Percentiles rank a stretch among this genome's conserved stretches.
These are phyloP conservation scores for Fusarium goolgardi DNA, from an alignment of 2,329 filamentous ascomycete species.

Conservation along the genomic window DNA sequence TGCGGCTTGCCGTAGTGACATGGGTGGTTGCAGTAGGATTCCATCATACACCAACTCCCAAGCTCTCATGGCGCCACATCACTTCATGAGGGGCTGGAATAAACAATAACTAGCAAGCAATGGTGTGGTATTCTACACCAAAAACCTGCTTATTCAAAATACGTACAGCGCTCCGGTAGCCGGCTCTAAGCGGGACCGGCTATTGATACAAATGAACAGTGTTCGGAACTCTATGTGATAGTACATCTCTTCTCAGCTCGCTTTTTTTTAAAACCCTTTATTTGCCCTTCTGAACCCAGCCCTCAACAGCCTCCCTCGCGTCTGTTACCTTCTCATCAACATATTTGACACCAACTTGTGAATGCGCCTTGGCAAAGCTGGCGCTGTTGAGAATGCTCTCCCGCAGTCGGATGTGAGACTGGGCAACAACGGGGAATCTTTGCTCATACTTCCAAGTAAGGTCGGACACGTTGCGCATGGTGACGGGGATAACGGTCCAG, in stretches of 20 bases:
- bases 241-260: conserved; percentile 53
- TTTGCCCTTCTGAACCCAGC: conserved; percentile 92
- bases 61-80: not conserved
- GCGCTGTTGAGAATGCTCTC: conserved; percentile 76
- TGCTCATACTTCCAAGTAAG: conserved; percentile 94
- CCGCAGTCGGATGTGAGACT: conserved; percentile 80
- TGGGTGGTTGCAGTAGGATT: no score
- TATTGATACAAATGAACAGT: conserved; percentile 51
- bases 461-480: conserved; percentile 88
- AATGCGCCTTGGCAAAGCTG: conserved; percentile 80
- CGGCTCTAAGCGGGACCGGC: conserved; percentile 21
- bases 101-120: conserved; percentile 11
- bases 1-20: not conserved
- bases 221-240: conserved; percentile 52
- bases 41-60: no score
- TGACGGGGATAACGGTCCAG: conserved; percentile 87
- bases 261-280: conserved; percentile 56
- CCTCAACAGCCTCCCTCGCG: conserved; percentile 81
- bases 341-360: conserved; percentile 74
- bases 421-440: conserved; percentile 82
- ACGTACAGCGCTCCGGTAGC: conserved; percentile 36
- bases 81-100: conserved; percentile 2
- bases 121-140: conserved; percentile 1
- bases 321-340: conserved; percentile 84
- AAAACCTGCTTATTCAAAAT: conserved; percentile 28